Evolutionary conservation across 1,139 yeast genomes (phyloP).

Genomic region (Candida labiduridarum): DNA sequence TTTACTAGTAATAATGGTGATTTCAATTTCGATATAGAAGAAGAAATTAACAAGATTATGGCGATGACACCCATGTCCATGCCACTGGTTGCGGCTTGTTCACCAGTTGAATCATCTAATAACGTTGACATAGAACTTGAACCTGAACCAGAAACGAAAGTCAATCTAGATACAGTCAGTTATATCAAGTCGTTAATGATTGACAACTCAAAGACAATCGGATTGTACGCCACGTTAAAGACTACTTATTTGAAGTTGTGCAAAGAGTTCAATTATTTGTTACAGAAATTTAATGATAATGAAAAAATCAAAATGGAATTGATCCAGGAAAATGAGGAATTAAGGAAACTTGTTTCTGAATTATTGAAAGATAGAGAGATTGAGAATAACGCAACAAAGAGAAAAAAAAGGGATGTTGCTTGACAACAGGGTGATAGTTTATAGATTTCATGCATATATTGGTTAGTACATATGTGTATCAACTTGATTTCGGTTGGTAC

Average conservation of each 20-base stretch:
- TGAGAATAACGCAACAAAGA: background rate
- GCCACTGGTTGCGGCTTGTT: conserved; percentile 3
- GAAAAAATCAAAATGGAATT: conserved; percentile 36
- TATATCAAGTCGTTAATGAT: conserved; percentile 34
- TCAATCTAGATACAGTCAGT: conserved; percentile 24
- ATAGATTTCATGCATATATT: no score
- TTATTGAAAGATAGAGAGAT: conserved; percentile 11
- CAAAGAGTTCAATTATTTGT: conserved; percentile 38
- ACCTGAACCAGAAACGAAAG: conserved; percentile 1
- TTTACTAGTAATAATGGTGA: conserved; percentile 4
- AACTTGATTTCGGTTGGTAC: background rate
- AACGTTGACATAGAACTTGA: background rate
- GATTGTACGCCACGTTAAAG: conserved; percentile 35
- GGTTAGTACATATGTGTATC: background rate
- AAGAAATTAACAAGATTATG: conserved; percentile 8
- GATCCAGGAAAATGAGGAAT: conserved; percentile 38
- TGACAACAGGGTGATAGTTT: background rate
- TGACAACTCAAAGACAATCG: conserved; percentile 30
- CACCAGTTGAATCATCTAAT: conserved; percentile 6
- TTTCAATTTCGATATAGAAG: conserved; percentile 14
- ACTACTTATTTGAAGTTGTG: conserved; percentile 39
- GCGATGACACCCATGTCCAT: conserved; percentile 5
- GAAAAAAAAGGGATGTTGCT: background rate
- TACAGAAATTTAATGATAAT: conserved; percentile 38
- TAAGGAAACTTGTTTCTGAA: conserved; percentile 29